Evolutionary conservation across 1,284 basidiomycete genomes (phyloP).

Genomic region (Ganoderma multipileum): DNA sequence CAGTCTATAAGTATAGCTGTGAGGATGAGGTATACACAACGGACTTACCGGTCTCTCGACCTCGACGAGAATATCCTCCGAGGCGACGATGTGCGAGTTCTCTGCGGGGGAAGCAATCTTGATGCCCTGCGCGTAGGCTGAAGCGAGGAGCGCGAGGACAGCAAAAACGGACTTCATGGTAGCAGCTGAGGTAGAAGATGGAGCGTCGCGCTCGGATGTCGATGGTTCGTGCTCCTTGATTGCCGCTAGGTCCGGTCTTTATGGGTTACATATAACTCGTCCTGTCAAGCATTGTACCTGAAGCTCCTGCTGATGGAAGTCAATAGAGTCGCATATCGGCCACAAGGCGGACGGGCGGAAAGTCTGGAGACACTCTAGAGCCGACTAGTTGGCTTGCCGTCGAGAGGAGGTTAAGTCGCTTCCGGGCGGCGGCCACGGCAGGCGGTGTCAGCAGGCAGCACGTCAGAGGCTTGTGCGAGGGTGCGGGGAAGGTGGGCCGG

Average conservation of each 20-base stretch:
- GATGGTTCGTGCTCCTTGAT: background rate
- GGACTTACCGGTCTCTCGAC: conserved; percentile 52
- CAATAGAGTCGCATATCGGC: background rate
- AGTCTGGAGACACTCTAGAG: conserved; percentile 5
- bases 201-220: background rate
- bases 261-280: background rate
- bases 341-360: background rate
- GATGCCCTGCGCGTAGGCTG: conserved; percentile 48
- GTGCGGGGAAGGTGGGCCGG: background rate
- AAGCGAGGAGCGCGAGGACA: conserved; percentile 29
- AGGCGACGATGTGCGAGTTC: conserved; percentile 43
- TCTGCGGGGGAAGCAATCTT: conserved; percentile 46
- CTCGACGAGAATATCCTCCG: conserved; percentile 47
- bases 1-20: background rate
- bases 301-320: background rate
- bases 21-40: background rate
- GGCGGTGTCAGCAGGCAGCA: background rate
- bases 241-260: background rate
- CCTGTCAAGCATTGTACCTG: background rate
- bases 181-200: background rate
- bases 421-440: background rate
- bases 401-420: background rate
- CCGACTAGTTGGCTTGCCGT: background rate
- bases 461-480: background rate
- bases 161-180: background rate